A percentile compares a stretch with the other conserved stretches of the same genome.
Conservation (phyloP, 805 yeast species). For the Ogataea pignaliae region DNA sequence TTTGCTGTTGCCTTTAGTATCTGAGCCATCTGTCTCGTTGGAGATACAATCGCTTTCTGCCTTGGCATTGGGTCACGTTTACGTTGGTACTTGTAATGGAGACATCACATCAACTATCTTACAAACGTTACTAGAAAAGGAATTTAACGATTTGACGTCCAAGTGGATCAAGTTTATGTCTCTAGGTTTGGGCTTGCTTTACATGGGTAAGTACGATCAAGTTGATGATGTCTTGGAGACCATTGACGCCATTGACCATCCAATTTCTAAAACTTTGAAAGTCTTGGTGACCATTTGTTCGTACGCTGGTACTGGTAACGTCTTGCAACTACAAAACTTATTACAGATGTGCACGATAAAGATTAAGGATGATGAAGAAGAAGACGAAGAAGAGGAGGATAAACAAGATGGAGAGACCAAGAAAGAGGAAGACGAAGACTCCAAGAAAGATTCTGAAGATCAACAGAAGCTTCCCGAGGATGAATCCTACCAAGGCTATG, state of each 20-base stretch:
- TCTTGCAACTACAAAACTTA: constrained; percentile 85
- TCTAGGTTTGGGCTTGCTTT: constrained; percentile 84
- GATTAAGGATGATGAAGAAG: constrained; percentile 51
- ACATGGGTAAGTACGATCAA: constrained; percentile 91
- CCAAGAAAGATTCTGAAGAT: constrained; percentile 31
- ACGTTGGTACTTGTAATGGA: constrained; percentile 94
- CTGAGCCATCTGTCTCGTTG: constrained; percentile 68
- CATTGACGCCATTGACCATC: constrained; percentile 91
- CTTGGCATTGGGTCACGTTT: constrained; percentile 87
- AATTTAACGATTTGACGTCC: constrained; percentile 67
- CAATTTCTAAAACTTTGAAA: constrained; percentile 82
- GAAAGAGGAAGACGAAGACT: constrained; percentile 26
- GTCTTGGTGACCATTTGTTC: constrained; percentile 90
- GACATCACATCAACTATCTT: constrained; percentile 89
- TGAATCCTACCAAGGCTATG: constrained; percentile 71
- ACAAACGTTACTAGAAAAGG: constrained; percentile 86
- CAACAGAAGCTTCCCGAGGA: constrained; percentile 40
- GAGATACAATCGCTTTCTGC: constrained; percentile 86
- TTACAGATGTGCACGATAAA: constrained; percentile 84
- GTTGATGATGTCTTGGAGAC: constrained; percentile 93
- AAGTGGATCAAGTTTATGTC: constrained; percentile 90
- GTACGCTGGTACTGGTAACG: constrained; percentile 97
- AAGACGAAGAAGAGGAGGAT: constrained; percentile 53
- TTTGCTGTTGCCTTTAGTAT: constrained; percentile 73
- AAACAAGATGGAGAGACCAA: constrained; percentile 33